Evolutionary conservation across 352 stramenopile genomes (phyloP), one percentile per base, ranked within the genome.

Genomic region (Pythium grandisporangium): DNA sequence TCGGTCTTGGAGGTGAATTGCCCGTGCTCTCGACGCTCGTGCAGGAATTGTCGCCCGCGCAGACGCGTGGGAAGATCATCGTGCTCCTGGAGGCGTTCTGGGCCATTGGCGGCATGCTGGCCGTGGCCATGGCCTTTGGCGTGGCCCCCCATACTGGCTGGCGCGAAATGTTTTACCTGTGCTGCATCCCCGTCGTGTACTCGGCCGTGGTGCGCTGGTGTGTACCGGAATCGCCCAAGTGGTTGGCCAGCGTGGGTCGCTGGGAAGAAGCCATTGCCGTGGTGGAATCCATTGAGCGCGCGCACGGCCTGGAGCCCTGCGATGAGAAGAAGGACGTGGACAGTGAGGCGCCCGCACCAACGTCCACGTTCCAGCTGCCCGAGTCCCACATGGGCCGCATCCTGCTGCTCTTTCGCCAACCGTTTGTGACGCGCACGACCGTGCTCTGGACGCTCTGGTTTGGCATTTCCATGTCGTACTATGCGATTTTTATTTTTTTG

Each of bases 371-470:
- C 39, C 23, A 43, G 39, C 51, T 79, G 10, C 66, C 66, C 1
- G 53, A 64, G 26, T 76, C 64, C n/a, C 64, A 73, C 43, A 39
- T 63, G n/a, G 63, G 67, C 19, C 64, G 71, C 35, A 74, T 82
- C 41, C 50, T 40, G 10, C 36, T 85, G 55, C 56, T 83, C 21
- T 83, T 83, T 51, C 51, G 55, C 29, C 43, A 45, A 27, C 66
- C 74, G 26, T 81, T 80, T 51, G 54, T 56, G 21, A 43, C 66
- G 11, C 70, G 70, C 37, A 84, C 72, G 26, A 63, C 42, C 8
- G 70, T 83, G 24, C 33, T 85, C 34, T 85, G 72, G 69, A 76
- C 61, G 47, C 58, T 85, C 22, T 85, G 72, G 72, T 71, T 76
- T 37, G 60, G 61, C 27, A 75, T 85, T 25, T 77, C 67, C 27